Evolutionary conservation across 305 asterid genomes (phyloP), one percentile per base, ranked within the genome.

Genomic region (Salvia sclarea): DNA sequence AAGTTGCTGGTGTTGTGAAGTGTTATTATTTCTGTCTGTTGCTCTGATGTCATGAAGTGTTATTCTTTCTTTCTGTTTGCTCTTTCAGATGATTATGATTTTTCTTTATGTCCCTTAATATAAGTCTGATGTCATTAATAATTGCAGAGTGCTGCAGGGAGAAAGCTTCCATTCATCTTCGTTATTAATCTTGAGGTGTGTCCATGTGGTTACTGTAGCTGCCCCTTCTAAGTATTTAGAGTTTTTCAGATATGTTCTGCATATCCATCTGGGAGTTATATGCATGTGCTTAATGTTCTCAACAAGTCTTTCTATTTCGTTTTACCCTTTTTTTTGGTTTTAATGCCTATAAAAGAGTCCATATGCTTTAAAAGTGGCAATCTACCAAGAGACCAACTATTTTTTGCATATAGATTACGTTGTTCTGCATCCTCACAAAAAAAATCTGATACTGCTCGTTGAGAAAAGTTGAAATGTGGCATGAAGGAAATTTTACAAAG

Each of bases 151-250:
- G 90, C 74, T 24, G 85, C 86, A 31, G 97, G 97, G 62, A 92
- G 85, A 81, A 88, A 82, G 71, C 81, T 83, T 76, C 99, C 99
- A 14, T 89, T 95, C 75, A 62, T 92, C 78, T 81, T 95, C 13
- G 71, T 92, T 75, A 75, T 95, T 71, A 95, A 95, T 78, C 99
- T 95, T 75, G 84, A 84, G 98, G 99, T 92, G 95, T 86, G 76
- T 63, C 82, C 57, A 68, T 58, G 18, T 30, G 43, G 56, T 24
- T 63, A 61, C 44, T 21, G 48, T 53, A 53, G 76, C 45, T 24
- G 20, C 43, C 49, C 24, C 20, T 55, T 49, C 40, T 61, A 5
- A 38, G 35, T 64, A 21, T 55, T 44, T 55, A 45, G 28, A 62
- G 60, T 28, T 66, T 28, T 48, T 50, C 41, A 21, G 24, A 10